A percentile compares a stretch with the other conserved stretches of the same genome.
These are phyloP conservation scores for Gracilaria domingensis DNA, from an alignment of 23 red algal species.

Conservation along the genomic window DNA sequence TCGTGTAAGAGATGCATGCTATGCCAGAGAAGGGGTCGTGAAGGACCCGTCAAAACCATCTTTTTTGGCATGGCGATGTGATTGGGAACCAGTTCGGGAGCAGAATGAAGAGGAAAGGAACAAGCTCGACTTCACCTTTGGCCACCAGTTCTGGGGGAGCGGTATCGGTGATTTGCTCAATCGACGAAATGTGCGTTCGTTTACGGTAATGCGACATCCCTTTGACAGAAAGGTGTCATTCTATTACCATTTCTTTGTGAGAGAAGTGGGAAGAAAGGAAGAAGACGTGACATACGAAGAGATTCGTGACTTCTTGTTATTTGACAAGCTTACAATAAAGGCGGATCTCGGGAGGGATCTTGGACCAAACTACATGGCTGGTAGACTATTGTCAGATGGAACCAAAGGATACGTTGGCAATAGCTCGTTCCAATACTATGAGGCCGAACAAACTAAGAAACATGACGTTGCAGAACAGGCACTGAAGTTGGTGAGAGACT, in stretches of 20 bases:
- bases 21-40: slow-evolving; percentile 10
- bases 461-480: slow-evolving; percentile 36
- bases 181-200: slow-evolving; percentile 55
- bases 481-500: slow-evolving; percentile 27
- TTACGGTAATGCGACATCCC: slow-evolving; percentile 61
- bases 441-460: neutral
- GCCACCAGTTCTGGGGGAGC: slow-evolving; percentile 61
- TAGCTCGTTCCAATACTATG: slow-evolving; percentile 23
- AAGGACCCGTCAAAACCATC: slow-evolving; percentile 14
- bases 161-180: slow-evolving; percentile 54
- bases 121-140: slow-evolving; percentile 56
- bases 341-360: slow-evolving; percentile 65
- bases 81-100: slow-evolving; percentile 59
- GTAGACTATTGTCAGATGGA: slow-evolving; percentile 62
- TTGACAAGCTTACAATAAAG: slow-evolving; percentile 37
- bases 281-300: slow-evolving; percentile 52
- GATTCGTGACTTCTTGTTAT: slow-evolving; percentile 60
- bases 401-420: slow-evolving; percentile 39
- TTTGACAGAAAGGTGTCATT: slow-evolving; percentile 70
- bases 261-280: slow-evolving; percentile 63
- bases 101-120: slow-evolving; percentile 47
- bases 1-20: slow-evolving; percentile 42
- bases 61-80: slow-evolving; percentile 61
- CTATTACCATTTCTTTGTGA: slow-evolving; percentile 69
- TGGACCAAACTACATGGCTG: slow-evolving; percentile 71